Evolutionary conservation across 176 grass and related monocot genomes (phyloP).

Genomic region (Hordeum marinum): DNA sequence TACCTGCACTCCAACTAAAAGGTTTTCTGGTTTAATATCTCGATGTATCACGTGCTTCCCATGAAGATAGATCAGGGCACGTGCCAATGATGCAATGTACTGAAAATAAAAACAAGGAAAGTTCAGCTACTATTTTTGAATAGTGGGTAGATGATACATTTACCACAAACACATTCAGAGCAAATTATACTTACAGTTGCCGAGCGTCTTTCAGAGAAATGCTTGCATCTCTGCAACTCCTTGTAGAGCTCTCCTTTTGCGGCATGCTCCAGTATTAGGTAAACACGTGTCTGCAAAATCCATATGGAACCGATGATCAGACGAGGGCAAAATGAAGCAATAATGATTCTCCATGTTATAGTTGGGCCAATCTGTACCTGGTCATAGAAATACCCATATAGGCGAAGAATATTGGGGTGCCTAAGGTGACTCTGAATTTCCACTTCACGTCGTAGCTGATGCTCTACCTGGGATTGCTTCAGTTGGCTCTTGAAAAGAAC

Average conservation of each 20-base stretch:
- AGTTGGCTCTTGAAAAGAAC: conserved; percentile 97
- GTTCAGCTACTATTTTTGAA: conserved; percentile 4
- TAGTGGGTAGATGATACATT: not conserved
- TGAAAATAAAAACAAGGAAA: conserved; percentile 23
- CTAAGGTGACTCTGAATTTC: conserved; percentile 92
- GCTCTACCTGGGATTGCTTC: conserved; percentile 84
- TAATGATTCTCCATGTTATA: not conserved
- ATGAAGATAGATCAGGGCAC: conserved; percentile 80
- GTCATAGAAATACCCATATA: conserved; percentile 96
- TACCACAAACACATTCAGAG: not conserved
- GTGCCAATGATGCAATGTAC: conserved; percentile 85
- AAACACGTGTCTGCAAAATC: conserved; percentile 65
- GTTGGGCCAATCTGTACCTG: conserved; percentile 39
- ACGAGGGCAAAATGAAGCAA: not conserved
- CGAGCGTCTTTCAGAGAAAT: conserved; percentile 73
- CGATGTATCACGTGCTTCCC: conserved; percentile 92
- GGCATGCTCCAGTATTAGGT: conserved; percentile 91
- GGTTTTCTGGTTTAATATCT: conserved; percentile 97
- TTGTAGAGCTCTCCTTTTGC: conserved; percentile 94
- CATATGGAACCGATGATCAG: conserved; percentile 10
- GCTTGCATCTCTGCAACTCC: conserved; percentile 81
- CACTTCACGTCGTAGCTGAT: conserved; percentile 81
- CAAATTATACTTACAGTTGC: conserved; percentile 71
- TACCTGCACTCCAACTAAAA: conserved; percentile 78
- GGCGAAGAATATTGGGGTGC: conserved; percentile 72